Percentiles rank a stretch among this genome's conserved stretches.
These are phyloP conservation scores for Rosa persica DNA, from an alignment of 306 rosid species.

Conservation along the genomic window DNA sequence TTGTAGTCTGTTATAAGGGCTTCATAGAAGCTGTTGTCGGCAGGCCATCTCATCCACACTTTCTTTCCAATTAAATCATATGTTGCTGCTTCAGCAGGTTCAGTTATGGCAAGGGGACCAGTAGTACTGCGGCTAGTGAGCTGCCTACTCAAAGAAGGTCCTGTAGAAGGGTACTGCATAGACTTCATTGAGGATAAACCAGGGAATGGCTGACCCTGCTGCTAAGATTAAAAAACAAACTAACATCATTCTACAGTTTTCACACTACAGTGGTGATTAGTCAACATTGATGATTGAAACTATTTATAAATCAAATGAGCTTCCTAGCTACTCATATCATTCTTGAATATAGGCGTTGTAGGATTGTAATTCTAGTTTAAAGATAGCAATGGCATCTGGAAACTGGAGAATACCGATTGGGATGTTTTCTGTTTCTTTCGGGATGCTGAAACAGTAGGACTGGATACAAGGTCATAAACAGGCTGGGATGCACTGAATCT, in stretches of 20 bases:
- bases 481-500: conserved; percentile 67
- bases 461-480: conserved; percentile 60
- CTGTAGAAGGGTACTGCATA: conserved; percentile 54
- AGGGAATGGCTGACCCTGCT: conserved; percentile 61
- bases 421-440: conserved; percentile 87
- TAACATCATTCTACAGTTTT: conserved; percentile 9
- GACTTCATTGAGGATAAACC: conserved; percentile 56
- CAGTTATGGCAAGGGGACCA: conserved; percentile 46
- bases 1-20: conserved; percentile 84
- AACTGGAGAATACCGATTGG: conserved; percentile 54
- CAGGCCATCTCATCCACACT: conserved; percentile 97
- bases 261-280: neutral
- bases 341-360: conserved; percentile 12
- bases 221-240: conserved; percentile 23
- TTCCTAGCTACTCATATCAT: conserved; percentile 32
- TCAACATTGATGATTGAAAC: neutral
- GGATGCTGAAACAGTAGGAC: conserved; percentile 77
- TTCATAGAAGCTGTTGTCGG: conserved; percentile 90
- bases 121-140: conserved; percentile 57
- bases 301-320: conserved; percentile 7
- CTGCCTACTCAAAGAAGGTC: conserved; percentile 51
- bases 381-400: conserved; percentile 22
- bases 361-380: conserved; percentile 16
- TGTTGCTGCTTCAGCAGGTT: conserved; percentile 45
- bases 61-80: conserved; percentile 77